A percentile compares a stretch with the other conserved stretches of the same genome.
Evolutionary conservation across 345 rosid genomes (phyloP).

Genomic region (Hibiscus tridactylites): DNA sequence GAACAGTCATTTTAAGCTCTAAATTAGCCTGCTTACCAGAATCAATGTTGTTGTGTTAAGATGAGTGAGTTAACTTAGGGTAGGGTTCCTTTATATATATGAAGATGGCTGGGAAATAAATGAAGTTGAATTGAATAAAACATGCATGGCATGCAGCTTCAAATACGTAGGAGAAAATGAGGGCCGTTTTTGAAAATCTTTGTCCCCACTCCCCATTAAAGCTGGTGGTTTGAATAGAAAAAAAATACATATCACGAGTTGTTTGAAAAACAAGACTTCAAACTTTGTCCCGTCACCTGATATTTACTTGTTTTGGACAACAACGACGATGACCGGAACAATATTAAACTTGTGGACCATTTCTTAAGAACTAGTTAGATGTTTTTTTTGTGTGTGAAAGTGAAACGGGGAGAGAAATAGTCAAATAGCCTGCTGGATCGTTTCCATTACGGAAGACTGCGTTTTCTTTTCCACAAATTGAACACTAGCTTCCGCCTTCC

Average conservation of each 20-base stretch:
- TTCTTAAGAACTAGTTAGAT: not conserved
- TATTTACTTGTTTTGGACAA: not conserved
- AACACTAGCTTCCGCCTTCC: too few species aligned
- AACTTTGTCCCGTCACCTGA: not conserved
- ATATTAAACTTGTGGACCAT: not conserved
- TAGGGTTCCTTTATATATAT: not conserved
- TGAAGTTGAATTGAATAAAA: not conserved
- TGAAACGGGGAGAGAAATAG: not conserved
- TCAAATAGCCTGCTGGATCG: not conserved
- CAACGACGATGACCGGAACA: not conserved
- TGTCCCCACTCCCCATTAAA: not conserved
- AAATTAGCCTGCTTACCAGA: too few species aligned
- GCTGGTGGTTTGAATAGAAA: not conserved
- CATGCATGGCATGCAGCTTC: not conserved
- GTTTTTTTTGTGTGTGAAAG: not conserved
- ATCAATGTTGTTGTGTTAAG: not conserved
- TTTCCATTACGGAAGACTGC: not conserved
- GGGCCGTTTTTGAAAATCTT: conserved; percentile 1
- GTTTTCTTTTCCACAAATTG: not conserved
- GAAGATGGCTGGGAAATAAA: not conserved
- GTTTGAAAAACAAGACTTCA: not conserved
- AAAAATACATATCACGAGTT: not conserved
- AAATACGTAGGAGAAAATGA: not conserved
- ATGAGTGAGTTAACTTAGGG: not conserved
- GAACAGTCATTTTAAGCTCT: not conserved